These are phyloP conservation scores for Silybum marianum DNA, from an alignment of 129 eudicot species.

Conservation along the genomic window DNA sequence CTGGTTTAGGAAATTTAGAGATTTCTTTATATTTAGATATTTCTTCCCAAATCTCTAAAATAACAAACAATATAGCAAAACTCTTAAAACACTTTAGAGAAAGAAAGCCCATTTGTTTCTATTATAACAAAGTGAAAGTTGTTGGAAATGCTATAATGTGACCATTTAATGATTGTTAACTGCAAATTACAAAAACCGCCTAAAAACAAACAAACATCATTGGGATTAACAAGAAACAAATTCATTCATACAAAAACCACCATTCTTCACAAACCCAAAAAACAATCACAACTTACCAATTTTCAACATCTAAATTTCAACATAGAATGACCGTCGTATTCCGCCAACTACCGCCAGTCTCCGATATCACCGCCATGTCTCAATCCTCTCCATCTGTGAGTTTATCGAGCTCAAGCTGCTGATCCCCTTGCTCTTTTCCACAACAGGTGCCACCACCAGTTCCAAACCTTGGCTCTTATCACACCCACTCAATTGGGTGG, in stretches of 20 bases:
- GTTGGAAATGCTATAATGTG: no score
- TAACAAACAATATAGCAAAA: no score
- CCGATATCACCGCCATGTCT: slow-evolving; percentile 58
- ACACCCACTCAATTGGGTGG: slow-evolving; percentile 10
- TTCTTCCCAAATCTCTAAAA: no score
- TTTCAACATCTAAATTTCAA: background rate
- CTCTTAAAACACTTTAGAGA: no score
- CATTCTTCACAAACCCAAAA: background rate
- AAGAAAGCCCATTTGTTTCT: no score
- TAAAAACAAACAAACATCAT: background rate
- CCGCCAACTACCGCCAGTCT: background rate
- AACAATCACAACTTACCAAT: background rate
- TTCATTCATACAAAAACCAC: background rate
- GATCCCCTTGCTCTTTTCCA: slow-evolving; percentile 36
- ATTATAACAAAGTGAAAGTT: no score
- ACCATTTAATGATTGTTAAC: background rate
- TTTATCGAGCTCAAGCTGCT: slow-evolving; percentile 52
- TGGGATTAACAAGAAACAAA: background rate
- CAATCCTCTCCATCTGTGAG: slow-evolving; percentile 50
- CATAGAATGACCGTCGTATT: background rate
- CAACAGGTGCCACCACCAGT: slow-evolving; percentile 29
- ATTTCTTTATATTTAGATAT: no score
- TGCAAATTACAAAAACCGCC: background rate
- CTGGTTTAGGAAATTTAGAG: no score
- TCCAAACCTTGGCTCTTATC: slow-evolving; percentile 8